Percentiles rank a stretch among this genome's conserved stretches.
phyloP scores from a whole-genome alignment of 2,329 filamentous ascomycete species.

The Zymoseptoria pseudotritici region DNA sequence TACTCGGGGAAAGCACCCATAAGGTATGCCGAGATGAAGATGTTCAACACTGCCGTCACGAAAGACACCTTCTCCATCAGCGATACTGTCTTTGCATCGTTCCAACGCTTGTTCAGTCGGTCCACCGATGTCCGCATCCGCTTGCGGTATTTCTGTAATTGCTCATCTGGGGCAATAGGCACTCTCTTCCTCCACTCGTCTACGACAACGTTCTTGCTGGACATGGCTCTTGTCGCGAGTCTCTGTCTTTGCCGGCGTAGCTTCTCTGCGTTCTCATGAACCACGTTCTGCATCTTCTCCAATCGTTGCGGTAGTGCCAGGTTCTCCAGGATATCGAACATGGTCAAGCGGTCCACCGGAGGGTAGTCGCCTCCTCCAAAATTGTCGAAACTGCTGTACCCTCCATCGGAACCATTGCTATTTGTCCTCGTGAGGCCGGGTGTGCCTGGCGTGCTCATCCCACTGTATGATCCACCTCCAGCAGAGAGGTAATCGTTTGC shows the following conservation, averaged over 20 bases:
- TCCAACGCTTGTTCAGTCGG: constrained; percentile 76
- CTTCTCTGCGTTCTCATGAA: constrained; percentile 76
- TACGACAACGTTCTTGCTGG: constrained; percentile 81
- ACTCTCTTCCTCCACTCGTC: constrained; percentile 86
- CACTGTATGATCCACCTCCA: constrained; percentile 28
- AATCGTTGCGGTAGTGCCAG: constrained; percentile 81
- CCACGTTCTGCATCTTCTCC: constrained; percentile 78
- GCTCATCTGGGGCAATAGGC: constrained; percentile 73
- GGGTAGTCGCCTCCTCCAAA: constrained; percentile 76
- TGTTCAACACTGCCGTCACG: constrained; percentile 92
- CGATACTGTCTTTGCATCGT: constrained; percentile 80
- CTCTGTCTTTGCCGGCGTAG: constrained; percentile 76
- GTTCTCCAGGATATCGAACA: constrained; percentile 92
- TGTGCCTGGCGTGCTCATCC: constrained; percentile 32
- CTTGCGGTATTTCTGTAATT: constrained; percentile 81
- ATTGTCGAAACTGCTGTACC: constrained; percentile 73
- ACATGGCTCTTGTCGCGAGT: constrained; percentile 65
- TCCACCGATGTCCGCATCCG: constrained; percentile 88
- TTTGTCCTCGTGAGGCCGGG: constrained; percentile 61
- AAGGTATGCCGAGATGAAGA: constrained; percentile 91
- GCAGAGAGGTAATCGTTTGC: constrained; percentile 31
- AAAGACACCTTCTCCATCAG: constrained; percentile 90
- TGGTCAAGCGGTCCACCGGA: constrained; percentile 78
- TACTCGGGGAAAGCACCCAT: constrained; percentile 77
- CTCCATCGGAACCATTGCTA: constrained; percentile 72